Percentiles rank a stretch among this genome's conserved stretches.
Conservation (phyloP, 805 yeast genomes). For the Candida pseudofarinosa region DNA sequence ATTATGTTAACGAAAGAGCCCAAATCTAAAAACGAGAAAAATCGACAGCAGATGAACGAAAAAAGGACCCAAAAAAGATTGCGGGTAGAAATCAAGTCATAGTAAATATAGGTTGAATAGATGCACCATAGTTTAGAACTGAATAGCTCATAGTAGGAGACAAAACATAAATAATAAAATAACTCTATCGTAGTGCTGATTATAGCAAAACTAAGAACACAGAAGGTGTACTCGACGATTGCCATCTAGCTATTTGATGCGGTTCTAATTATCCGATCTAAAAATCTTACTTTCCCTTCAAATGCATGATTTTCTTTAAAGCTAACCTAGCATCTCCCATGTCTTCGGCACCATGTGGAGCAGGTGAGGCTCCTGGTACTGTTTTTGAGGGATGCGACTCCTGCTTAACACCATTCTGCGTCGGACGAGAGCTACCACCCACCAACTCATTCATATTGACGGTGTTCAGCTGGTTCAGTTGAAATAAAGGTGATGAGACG, state of each 20-base stretch:
- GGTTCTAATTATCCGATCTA: background rate
- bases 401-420: background rate
- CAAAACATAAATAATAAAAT: background rate
- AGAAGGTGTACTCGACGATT: background rate
- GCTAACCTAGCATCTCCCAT: slow-evolving; percentile 37
- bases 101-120: background rate
- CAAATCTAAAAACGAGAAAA: background rate
- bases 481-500: slow-evolving; percentile 3
- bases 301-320: slow-evolving; percentile 31
- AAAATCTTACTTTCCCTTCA: slow-evolving; percentile 19
- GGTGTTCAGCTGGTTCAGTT: slow-evolving; percentile 5
- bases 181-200: background rate
- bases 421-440: slow-evolving; percentile 3
- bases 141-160: background rate
- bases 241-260: background rate
- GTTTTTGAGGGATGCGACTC: background rate
- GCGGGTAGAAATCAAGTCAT: background rate
- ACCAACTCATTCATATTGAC: slow-evolving; percentile 18
- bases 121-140: background rate
- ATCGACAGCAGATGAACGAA: too few relatives aligned
- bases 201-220: background rate
- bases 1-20: background rate
- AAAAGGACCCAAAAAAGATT: too few relatives aligned
- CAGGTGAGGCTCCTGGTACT: slow-evolving; percentile 7
- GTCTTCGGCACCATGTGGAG: slow-evolving; percentile 16